Conservation (phyloP, 805 yeast genomes). For the Spathaspora boniae region DNA sequence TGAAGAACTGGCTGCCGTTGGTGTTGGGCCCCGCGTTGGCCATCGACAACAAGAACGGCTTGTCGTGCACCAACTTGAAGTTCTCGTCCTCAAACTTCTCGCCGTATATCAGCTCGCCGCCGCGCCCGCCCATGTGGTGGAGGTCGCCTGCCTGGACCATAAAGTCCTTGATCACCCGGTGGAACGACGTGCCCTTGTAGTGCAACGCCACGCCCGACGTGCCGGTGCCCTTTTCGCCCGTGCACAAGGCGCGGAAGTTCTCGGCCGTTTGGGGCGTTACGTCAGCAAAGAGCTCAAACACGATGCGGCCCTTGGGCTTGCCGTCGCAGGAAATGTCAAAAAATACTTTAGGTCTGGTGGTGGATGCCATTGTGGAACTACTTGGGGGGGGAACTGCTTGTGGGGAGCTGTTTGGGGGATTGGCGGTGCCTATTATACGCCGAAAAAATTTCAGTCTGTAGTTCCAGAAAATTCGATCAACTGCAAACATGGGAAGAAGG, state of each 20-base stretch:
- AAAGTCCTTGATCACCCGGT: constrained; percentile 82
- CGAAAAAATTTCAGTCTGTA: too few relatives aligned
- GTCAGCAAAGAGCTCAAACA: constrained; percentile 68
- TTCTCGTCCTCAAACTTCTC: constrained; percentile 83
- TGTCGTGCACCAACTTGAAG: constrained; percentile 69
- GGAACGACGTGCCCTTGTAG: constrained; percentile 87
- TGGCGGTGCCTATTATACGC: too few relatives aligned
- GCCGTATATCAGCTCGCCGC: constrained; percentile 45
- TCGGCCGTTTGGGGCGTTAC: constrained; percentile 87
- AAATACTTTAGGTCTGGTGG: constrained; percentile 60
- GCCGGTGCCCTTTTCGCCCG: constrained; percentile 79
- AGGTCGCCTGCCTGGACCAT: constrained; percentile 95
- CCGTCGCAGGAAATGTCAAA: constrained; percentile 80
- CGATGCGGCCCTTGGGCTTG: constrained; percentile 67
- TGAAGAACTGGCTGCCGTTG: constrained; percentile 93
- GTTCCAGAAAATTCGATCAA: too few relatives aligned
- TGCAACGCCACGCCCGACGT: constrained; percentile 59
- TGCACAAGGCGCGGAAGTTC: constrained; percentile 82
- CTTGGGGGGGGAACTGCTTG: too few relatives aligned
- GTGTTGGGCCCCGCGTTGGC: constrained; percentile 96
- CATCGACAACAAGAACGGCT: constrained; percentile 89
- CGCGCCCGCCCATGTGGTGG: constrained; percentile 41
- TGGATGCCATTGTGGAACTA: too few relatives aligned
- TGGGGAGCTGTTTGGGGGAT: too few relatives aligned
- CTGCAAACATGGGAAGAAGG: too few relatives aligned